phyloP scores from a whole-genome alignment of 495 filamentous ascomycete species.

The Thermochaetoides thermophila region DNA sequence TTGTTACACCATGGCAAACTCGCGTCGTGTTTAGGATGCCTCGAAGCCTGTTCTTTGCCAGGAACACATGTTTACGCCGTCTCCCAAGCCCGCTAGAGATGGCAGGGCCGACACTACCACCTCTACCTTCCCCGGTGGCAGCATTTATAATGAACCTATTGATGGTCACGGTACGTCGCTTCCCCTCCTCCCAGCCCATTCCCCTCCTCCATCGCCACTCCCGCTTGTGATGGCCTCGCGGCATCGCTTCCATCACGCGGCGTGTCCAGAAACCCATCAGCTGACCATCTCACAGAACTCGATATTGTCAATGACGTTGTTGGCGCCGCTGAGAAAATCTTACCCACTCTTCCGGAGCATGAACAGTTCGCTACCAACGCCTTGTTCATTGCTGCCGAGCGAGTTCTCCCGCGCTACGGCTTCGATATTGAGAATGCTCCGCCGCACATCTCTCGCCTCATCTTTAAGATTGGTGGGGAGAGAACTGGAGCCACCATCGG shows the following conservation, averaged over 20 bases:
- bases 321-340: slow-evolving; percentile 47
- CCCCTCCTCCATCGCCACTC: no score
- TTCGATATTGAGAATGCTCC: slow-evolving; percentile 52
- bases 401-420: slow-evolving; percentile 50
- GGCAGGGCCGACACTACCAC: slow-evolving; percentile 31
- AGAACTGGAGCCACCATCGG: slow-evolving; percentile 21
- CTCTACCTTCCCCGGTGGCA: slow-evolving; percentile 11
- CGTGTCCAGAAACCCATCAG: no score
- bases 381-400: slow-evolving; percentile 67
- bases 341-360: slow-evolving; percentile 38
- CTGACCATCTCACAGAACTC: slow-evolving; percentile 56
- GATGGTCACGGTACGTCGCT: slow-evolving; percentile 48
- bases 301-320: slow-evolving; percentile 64
- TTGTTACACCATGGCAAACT: no score
- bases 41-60: slow-evolving; percentile 20
- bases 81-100: slow-evolving; percentile 18
- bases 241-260: no score
- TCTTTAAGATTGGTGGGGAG: slow-evolving; percentile 63
- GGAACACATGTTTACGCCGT: slow-evolving; percentile 21
- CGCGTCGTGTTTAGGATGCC: slow-evolving; percentile 20
- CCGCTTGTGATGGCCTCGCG: no score
- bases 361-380: slow-evolving; percentile 58
- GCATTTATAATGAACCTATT: slow-evolving; percentile 16
- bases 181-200: neutral
- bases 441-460: slow-evolving; percentile 56